Base-by-base conservation (phyloP, 23 red algal species). In the Gracilaria caudata region DNA sequence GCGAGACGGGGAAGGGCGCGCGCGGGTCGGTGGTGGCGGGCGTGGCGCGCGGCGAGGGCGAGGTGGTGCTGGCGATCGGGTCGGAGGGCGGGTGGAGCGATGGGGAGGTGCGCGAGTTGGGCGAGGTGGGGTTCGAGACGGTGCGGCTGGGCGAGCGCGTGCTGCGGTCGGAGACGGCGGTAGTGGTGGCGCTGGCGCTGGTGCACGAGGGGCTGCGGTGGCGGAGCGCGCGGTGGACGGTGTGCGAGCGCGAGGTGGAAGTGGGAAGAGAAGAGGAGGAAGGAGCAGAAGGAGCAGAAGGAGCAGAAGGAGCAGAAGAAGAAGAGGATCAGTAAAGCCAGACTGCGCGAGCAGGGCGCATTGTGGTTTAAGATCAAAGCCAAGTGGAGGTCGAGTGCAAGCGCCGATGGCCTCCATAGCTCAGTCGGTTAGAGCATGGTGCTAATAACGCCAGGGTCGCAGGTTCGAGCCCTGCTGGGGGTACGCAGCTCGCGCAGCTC, bases 31-130 rank as follows among this genome's bases (percentile, higher is more conserved):
- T 49, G 36, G 88, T 77, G 64, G 73, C 88, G 47, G 41, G 37
- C 44, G 78, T 63, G 38, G 89, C 79, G 23, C 55, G 65, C 64
- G 90, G 73, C 11, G 81, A 23, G 4, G 58, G 74, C 25, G 90
- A 51, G 34, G 90, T 93, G 38, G 70, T 89, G 71, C 36, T 93
- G 21, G 90, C 90, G 7, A 56, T 93, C 13, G 90, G 90, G 37
- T 81, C 90, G 14, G 90, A 95, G 81, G 93, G 93, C 20, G 93
- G 93, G 41, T 95, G 93, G 93, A 91, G 79, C 47, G 71, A 77
- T 13, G 56, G 63, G 26, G 93, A 95, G 72, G 38, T 95, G 33
- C 41, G 29, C 19, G 41, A 63, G 28, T 28, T 91, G 20, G 17
- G 24, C 17, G 74, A 21, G 34, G 16, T 17, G 28, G 68, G 78